Percentiles rank a stretch among this genome's conserved stretches.
Conservation (phyloP, 495 filamentous ascomycete genomes). For the Eremomyces bilateralis region DNA sequence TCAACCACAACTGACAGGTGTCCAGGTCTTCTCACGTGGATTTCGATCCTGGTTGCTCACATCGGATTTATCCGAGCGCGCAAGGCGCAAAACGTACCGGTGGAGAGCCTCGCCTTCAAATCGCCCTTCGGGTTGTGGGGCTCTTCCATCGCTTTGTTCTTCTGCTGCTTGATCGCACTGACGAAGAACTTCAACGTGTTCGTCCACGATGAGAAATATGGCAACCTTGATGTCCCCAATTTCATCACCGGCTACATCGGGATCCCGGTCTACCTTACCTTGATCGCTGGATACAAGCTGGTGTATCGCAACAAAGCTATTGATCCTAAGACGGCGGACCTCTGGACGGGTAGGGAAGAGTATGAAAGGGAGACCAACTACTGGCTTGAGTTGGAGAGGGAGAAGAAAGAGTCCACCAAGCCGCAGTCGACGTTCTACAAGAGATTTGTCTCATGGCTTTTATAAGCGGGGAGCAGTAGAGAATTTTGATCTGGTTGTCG, state of each 20-base stretch:
- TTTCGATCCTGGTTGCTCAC: constrained; percentile 65
- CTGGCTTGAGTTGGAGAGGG: no score
- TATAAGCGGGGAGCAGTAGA: no score
- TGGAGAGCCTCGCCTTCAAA: constrained; percentile 43
- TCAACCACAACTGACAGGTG: no score
- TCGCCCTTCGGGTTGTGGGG: constrained; percentile 49
- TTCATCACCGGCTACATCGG: constrained; percentile 71
- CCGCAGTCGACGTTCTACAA: no score
- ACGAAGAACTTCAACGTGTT: constrained; percentile 69
- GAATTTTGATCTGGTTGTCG: no score
- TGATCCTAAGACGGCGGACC: constrained; percentile 35
- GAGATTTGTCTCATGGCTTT: no score
- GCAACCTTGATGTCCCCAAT: constrained; percentile 42
- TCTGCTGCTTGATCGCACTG: constrained; percentile 48
- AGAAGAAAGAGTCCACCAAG: no score
- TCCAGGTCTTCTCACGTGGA: constrained; percentile 67
- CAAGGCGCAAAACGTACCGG: constrained; percentile 44
- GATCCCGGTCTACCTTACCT: constrained; percentile 53
- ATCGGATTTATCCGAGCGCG: constrained; percentile 60
- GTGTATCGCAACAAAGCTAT: constrained; percentile 29
- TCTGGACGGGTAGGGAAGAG: constrained; percentile 47
- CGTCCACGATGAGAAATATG: constrained; percentile 25
- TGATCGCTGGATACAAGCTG: constrained; percentile 53
- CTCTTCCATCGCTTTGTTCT: constrained; percentile 41
- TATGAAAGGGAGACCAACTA: no score